These are phyloP conservation scores for Colletotrichum higginsianum DNA, from an alignment of 2,329 filamentous ascomycete genomes.

Conservation along the genomic window DNA sequence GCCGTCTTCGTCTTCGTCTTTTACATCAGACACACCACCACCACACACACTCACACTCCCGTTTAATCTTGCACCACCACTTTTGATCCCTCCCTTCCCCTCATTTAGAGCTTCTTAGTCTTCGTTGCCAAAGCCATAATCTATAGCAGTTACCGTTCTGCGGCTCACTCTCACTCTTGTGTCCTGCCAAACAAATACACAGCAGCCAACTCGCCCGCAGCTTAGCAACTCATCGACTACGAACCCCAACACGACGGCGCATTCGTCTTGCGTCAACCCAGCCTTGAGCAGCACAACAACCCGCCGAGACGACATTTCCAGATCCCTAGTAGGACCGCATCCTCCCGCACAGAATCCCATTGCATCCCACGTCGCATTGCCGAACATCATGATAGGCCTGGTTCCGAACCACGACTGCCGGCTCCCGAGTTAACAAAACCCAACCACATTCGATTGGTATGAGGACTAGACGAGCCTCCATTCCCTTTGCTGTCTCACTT, in stretches of 20 bases:
- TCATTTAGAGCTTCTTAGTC: constrained; percentile 39
- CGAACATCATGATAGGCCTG: constrained; percentile 43
- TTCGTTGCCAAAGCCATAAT: constrained; percentile 14
- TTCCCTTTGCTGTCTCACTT: constrained; percentile 44
- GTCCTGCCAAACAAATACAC: constrained; percentile 36
- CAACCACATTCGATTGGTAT: constrained; percentile 39
- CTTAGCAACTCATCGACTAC: constrained; percentile 29
- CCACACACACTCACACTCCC: constrained; percentile 24
- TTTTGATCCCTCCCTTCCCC: constrained; percentile 25
- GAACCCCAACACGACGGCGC: constrained; percentile 37
- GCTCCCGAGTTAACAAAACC: constrained; percentile 42
- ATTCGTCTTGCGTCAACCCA: constrained; percentile 17
- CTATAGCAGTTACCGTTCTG: constrained; percentile 27
- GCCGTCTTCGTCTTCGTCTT: constrained; percentile 39
- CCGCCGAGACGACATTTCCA: constrained; percentile 5
- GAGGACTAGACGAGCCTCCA: constrained; percentile 41
- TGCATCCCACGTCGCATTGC: constrained; percentile 40
- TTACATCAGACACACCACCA: constrained; percentile 41
- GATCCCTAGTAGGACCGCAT: constrained; percentile 23
- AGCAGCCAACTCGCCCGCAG: constrained; percentile 36
- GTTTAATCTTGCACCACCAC: constrained; percentile 30
- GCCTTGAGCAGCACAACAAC: constrained; percentile 7
- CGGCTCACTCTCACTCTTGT: constrained; percentile 24
- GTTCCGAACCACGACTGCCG: constrained; percentile 39
- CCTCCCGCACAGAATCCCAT: constrained; percentile 27